Evolutionary conservation across 805 yeast species (phyloP), one percentile per base, ranked within the genome.

Genomic region (Lachancea mirantina): DNA sequence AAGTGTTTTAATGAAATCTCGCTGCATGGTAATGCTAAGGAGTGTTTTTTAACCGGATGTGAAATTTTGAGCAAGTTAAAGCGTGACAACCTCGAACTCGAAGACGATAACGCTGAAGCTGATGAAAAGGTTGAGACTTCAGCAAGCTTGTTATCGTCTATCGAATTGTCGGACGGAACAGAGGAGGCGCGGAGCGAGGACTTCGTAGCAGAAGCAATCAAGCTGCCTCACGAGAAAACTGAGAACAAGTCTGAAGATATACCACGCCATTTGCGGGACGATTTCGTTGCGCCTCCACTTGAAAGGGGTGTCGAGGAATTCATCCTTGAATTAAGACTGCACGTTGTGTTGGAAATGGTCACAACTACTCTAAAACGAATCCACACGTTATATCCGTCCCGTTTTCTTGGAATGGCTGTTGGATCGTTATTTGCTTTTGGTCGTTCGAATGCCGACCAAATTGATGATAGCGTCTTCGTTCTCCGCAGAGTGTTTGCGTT

Each of bases 21-120:
- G 0, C 59, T 59, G 26, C 52, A 70, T 34, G 96, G 95, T 9
- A 83, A 83, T 48, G 80, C 92, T 6, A 84, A 84, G 46, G 95
- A 87, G 56, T 55, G 85, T 34, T 71, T 87, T 22, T 57, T 88
- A 32, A 75, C 79, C 39, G 62, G 76, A 8, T 77, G 83, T 51
- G 95, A 85, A 50, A 50, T 81, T 18, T 51, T 88, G 13, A 34
- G 45, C 2, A 41, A 41, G 8, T 26, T 55, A 8, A 31, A 47
- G 15, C 4, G 34, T 17, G 14, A 19, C 8, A 22, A 19, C 15
- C n/a, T 19, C n/a, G 36, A 33, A 22, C 17, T 8, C 8, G 36
- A 24, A 5, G 10, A 29, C 9, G 33, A 23, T 4, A 23, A 18
- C 14, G 30, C 20, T 10, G 41, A 39, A 22, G 43, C 37, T 10